Percentiles rank a stretch among this genome's conserved stretches.
These are phyloP conservation scores for Multifurca ochricompacta DNA, from an alignment of 768 basidiomycete species.

Conservation along the genomic window DNA sequence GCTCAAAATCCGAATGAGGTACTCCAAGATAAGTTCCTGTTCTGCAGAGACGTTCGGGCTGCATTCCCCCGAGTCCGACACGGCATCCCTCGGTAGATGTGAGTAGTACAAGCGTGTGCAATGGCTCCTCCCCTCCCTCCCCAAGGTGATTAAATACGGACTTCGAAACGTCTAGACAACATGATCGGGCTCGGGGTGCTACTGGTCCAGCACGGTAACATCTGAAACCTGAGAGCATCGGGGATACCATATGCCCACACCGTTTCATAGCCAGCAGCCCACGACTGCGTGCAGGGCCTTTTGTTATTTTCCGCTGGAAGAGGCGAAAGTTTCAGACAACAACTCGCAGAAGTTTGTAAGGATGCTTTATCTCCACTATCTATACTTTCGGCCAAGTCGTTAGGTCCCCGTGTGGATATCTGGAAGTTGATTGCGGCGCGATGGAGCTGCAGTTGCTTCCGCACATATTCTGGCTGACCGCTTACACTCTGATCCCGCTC, in stretches of 20 bases:
- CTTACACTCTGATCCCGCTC: constrained; percentile 15
- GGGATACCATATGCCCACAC: no score
- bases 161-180: not conserved
- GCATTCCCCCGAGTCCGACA: not conserved
- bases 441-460: constrained; percentile 27
- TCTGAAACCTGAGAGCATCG: constrained; percentile 45
- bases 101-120: not conserved
- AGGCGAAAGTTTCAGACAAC: no score
- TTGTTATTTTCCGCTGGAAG: no score
- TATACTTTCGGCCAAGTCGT: constrained; percentile 38
- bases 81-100: not conserved
- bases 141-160: not conserved
- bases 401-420: constrained; percentile 27
- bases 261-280: no score
- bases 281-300: no score
- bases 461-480: constrained; percentile 26
- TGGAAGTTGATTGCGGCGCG: constrained; percentile 22
- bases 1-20: not conserved
- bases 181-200: not conserved
- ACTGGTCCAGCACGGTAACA: constrained; percentile 31
- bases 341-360: no score
- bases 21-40: not conserved
- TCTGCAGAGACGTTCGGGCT: not conserved
- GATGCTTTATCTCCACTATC: constrained; percentile 40
- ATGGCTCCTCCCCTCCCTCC: not conserved